Base-by-base conservation (phyloP, 2,329 filamentous ascomycete species). In the Madurella mycetomatis region DNA sequence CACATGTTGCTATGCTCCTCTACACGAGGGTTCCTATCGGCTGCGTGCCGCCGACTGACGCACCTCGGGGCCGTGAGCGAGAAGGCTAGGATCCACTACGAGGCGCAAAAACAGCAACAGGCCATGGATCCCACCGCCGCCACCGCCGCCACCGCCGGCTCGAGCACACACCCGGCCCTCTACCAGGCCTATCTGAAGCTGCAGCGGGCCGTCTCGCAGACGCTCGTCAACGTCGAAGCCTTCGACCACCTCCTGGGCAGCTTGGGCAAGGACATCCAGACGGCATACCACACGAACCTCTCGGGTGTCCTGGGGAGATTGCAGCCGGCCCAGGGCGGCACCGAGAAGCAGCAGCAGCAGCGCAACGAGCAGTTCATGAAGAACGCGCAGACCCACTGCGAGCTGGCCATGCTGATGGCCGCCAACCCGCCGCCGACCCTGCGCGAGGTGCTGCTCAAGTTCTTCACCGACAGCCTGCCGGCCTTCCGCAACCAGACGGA, bases 1-100 rank as follows among this genome's bases (percentile, higher is more conserved):
- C 82, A 86, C 59, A 71, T 86, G 43, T 67, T 94, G 17, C 79
- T 95, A 31, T 87, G 85, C 64, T 91, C 87, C 31, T 84, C 87
- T 49, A 86, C 86, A 11, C 82, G 90, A 12, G 82, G 83, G 17
- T 86, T 92, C 59, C 75, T 95, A 18, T 82, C 83, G 25, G 83
- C 87, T 31, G 76, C 84, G 46, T 88, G 83, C 67, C 83, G 83
- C 41, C 81, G 85, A 31, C 75, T 91, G 18, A 69, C 73, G 4
- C 79, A 84, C 58, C 72, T 88, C 60, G 76, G 84, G 51, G 60
- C 60, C 4, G 68, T 82, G 9, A 77, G 78, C 41, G 70, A 68
- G 34, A 70, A 73, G 41, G 77, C 80, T 2, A 75, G 78, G 11
- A 72, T 74, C 4, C 82, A 76, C 64, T 83, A 77, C 60, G 74